Percentiles rank a stretch among this genome's conserved stretches.
Conservation (phyloP, 495 filamentous ascomycete genomes). For the Neurospora sp. region DNA sequence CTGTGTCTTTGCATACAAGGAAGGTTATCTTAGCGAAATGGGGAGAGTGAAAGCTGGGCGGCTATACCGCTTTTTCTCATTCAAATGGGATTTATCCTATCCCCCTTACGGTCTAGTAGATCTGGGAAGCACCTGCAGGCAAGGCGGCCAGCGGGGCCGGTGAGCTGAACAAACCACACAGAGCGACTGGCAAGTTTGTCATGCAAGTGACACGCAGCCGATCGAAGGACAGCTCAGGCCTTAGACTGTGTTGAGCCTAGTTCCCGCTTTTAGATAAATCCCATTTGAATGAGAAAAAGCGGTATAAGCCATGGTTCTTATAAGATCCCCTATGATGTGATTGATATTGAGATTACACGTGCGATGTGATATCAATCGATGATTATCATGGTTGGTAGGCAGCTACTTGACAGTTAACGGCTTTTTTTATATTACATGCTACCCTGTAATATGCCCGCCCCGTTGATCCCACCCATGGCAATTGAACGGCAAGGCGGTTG, state of each 20-base stretch:
- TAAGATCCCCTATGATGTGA: not conserved
- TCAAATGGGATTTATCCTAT: too few relatives aligned
- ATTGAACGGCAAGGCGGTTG: not conserved
- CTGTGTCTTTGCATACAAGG: not conserved
- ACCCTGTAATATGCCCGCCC: not conserved
- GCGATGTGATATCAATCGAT: not conserved
- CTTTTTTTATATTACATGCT: not conserved
- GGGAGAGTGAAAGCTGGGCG: not conserved
- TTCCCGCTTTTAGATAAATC: too few relatives aligned
- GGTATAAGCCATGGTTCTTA: not conserved
- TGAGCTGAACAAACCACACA: too few relatives aligned
- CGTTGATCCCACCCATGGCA: not conserved
- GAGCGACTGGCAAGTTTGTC: too few relatives aligned
- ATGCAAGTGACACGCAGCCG: too few relatives aligned
- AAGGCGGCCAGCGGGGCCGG: too few relatives aligned
- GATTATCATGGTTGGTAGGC: not conserved
- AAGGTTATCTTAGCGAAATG: not conserved
- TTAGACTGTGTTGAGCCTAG: too few relatives aligned
- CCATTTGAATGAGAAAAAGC: too few relatives aligned
- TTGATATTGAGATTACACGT: too few relatives aligned
- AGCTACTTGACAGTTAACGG: not conserved
- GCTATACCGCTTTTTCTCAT: not conserved
- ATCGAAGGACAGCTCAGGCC: too few relatives aligned
- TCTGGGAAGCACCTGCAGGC: too few relatives aligned
- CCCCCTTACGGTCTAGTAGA: too few relatives aligned